These are phyloP conservation scores for Stagonosporopsis rhizophila DNA, from an alignment of 2,329 filamentous ascomycete genomes.

Conservation along the genomic window DNA sequence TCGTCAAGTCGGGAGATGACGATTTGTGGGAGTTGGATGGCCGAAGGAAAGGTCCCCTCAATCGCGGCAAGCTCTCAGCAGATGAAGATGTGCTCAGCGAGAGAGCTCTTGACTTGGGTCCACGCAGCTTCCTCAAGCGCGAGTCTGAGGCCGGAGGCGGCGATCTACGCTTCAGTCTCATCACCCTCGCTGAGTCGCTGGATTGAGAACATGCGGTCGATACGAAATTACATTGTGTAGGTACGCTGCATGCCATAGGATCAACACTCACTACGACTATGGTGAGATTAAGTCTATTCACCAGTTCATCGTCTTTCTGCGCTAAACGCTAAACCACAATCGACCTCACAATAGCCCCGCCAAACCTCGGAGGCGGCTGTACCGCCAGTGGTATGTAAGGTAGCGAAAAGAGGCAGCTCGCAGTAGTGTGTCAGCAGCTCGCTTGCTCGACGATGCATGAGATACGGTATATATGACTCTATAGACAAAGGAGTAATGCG, in stretches of 20 bases:
- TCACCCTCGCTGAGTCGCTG: conserved; percentile 66
- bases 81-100: conserved; percentile 66
- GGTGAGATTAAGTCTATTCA: too few species aligned
- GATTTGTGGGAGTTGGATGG: conserved; percentile 83
- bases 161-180: conserved; percentile 69
- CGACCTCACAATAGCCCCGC: not conserved
- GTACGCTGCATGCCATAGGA: not conserved
- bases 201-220: conserved; percentile 38
- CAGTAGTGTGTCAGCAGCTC: not conserved
- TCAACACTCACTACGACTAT: not conserved
- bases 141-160: conserved; percentile 63
- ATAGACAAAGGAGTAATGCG: not conserved
- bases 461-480: not conserved
- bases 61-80: conserved; percentile 58
- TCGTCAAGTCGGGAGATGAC: conserved; percentile 77
- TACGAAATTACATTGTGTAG: not conserved
- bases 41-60: conserved; percentile 72
- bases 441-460: not conserved
- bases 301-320: not conserved
- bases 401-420: not conserved
- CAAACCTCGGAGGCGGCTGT: not conserved
- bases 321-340: not conserved
- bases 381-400: not conserved
- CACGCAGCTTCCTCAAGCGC: conserved; percentile 65
- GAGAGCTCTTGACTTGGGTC: conserved; percentile 75